Percentiles rank a stretch among this genome's conserved stretches.
These are phyloP conservation scores for Lactarius tabidus DNA, from an alignment of 768 basidiomycete genomes.

Conservation along the genomic window DNA sequence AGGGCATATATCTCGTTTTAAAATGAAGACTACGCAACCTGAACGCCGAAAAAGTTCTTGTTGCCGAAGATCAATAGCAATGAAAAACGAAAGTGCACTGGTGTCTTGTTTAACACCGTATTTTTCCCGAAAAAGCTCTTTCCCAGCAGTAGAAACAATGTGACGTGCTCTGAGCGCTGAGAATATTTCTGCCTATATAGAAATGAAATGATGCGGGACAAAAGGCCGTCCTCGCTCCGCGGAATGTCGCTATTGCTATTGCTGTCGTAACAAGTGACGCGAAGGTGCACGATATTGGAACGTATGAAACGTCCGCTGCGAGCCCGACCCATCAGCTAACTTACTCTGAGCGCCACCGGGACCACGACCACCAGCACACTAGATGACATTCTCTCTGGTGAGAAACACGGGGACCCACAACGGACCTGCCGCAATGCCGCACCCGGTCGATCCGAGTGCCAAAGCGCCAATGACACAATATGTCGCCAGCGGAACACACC, in stretches of 20 bases:
- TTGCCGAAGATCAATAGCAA: neutral
- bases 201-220: neutral
- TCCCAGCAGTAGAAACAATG: neutral
- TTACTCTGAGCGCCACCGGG: neutral
- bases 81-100: neutral
- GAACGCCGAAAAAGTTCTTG: neutral
- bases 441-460: conserved; percentile 5
- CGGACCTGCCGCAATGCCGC: neutral
- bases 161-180: neutral
- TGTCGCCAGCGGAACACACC: neutral
- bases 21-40: neutral
- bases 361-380: neutral
- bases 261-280: neutral
- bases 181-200: neutral
- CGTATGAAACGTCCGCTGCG: neutral
- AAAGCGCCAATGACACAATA: neutral
- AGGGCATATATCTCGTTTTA: neutral
- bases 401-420: neutral
- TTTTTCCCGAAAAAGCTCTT: neutral
- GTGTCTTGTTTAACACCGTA: neutral
- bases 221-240: conserved; percentile 1
- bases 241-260: neutral
- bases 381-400: neutral
- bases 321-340: neutral
- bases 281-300: neutral